A percentile compares a stretch with the other conserved stretches of the same genome.
These are phyloP conservation scores for Biscogniauxia mediterranea DNA, from an alignment of 2,329 filamentous ascomycete species.

Conservation along the genomic window DNA sequence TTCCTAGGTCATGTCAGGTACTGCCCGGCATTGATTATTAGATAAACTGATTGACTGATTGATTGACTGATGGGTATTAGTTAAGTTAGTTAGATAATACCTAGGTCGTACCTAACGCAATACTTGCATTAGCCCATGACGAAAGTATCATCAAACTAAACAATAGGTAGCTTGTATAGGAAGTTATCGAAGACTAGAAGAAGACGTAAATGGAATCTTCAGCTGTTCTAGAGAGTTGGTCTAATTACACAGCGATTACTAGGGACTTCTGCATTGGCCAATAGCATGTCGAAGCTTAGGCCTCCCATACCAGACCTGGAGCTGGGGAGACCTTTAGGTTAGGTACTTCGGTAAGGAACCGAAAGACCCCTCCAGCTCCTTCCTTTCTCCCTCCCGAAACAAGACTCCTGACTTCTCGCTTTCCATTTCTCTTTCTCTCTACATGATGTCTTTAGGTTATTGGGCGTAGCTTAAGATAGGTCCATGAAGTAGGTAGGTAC, in stretches of 20 bases:
- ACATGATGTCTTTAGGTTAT: no score
- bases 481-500: no score
- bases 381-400: neutral
- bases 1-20: neutral
- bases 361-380: neutral
- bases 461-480: no score
- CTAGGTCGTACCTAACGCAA: neutral
- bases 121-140: neutral
- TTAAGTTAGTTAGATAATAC: no score
- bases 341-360: neutral
- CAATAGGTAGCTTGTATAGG: no score
- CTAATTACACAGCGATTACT: neutral
- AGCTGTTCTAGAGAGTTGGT: no score
- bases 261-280: slow-evolving; percentile 1
- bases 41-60: no score
- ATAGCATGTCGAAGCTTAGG: neutral
- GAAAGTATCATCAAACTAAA: neutral
- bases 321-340: neutral
- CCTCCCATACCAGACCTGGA: neutral
- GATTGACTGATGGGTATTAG: no score
- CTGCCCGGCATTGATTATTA: no score
- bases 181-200: no score
- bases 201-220: no score
- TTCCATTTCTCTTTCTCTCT: no score
- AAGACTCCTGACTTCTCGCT: neutral